These are phyloP conservation scores for Euphorbia lathyris DNA, from an alignment of 345 rosid species.

Conservation along the genomic window DNA sequence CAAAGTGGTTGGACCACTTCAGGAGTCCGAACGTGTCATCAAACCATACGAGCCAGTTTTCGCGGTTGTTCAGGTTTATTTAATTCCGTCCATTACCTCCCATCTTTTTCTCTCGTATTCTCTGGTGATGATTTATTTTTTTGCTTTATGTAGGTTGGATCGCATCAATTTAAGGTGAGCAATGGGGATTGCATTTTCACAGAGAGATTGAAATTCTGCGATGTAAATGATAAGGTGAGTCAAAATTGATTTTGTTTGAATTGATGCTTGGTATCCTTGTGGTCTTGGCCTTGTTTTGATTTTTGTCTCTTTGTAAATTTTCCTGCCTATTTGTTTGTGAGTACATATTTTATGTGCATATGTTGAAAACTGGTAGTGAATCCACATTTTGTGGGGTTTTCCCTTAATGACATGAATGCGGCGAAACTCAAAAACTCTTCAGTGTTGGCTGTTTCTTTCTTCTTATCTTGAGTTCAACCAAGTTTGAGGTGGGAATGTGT, in stretches of 20 bases:
- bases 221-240: constrained; percentile 83
- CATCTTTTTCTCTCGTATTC: background rate
- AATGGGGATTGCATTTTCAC: constrained; percentile 78
- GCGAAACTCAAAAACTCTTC: too few relatives aligned
- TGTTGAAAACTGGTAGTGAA: background rate
- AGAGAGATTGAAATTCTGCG: constrained; percentile 85
- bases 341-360: background rate
- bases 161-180: constrained; percentile 95
- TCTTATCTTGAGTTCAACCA: too few relatives aligned
- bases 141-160: constrained; percentile 55
- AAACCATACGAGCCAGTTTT: constrained; percentile 73
- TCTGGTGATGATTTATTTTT: background rate
- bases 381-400: background rate
- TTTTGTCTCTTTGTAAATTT: background rate
- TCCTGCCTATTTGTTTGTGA: background rate
- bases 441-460: too few relatives aligned
- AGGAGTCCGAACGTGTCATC: constrained; percentile 51
- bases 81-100: background rate
- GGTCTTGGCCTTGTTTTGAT: background rate
- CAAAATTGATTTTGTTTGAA: background rate
- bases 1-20: constrained; percentile 65
- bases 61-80: constrained; percentile 80
- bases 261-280: background rate
- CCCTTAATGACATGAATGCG: background rate
- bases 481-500: background rate